A percentile compares a stretch with the other conserved stretches of the same genome.
Conservation (phyloP, 495 filamentous ascomycete genomes). For the Wilcoxina mikolae region DNA sequence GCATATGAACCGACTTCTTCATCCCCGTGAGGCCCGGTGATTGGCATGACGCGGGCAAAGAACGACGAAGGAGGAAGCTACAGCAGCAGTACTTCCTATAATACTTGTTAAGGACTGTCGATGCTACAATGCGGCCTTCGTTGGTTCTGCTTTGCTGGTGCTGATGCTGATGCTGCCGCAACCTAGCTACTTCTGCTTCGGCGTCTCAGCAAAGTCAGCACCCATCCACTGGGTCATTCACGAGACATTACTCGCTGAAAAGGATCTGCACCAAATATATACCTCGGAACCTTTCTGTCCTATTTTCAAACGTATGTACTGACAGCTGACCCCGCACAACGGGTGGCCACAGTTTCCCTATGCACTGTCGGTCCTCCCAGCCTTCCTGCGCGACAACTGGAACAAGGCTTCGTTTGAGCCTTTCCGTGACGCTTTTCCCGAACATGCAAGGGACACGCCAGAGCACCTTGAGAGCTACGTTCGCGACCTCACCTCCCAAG, state of each 20-base stretch:
- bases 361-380: conserved; percentile 45
- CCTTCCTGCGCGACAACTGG: conserved; percentile 46
- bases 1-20: not conserved
- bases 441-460: conserved; percentile 37
- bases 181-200: not conserved
- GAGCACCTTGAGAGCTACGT: conserved; percentile 43
- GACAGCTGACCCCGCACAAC: not conserved
- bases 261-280: not conserved
- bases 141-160: not conserved
- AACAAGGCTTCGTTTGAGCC: conserved; percentile 39
- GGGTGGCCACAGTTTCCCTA: conserved; percentile 52
- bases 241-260: not conserved
- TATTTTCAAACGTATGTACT: too few relatives aligned
- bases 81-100: not conserved
- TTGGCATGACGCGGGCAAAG: not conserved
- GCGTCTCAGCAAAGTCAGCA: not conserved
- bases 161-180: not conserved
- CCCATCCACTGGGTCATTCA: not conserved
- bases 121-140: not conserved
- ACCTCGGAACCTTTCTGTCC: not conserved
- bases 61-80: not conserved
- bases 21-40: not conserved
- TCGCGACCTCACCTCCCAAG: conserved; percentile 46
- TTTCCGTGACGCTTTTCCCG: conserved; percentile 49
- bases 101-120: not conserved